Percentiles rank a stretch among this genome's conserved stretches.
phyloP scores from a whole-genome alignment of 2,329 filamentous ascomycete genomes.

The Fragosphaeria purpurea region DNA sequence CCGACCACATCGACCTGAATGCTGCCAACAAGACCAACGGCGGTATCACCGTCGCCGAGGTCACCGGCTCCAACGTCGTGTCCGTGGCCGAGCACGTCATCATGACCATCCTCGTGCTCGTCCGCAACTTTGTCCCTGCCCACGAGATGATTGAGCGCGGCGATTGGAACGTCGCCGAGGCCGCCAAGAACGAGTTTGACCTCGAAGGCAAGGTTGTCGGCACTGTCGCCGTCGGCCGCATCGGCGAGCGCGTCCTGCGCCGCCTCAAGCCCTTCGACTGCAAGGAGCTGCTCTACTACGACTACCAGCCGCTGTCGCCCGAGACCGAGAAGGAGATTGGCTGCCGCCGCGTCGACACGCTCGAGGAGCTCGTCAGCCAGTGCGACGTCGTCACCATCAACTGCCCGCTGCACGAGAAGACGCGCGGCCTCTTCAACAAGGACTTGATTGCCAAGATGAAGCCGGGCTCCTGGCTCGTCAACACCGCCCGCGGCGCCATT shows the following conservation, averaged over 20 bases:
- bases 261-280: constrained; percentile 96
- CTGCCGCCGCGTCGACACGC: constrained; percentile 73
- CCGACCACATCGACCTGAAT: constrained; percentile 94
- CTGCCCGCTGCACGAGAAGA: constrained; percentile 98
- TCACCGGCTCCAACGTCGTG: constrained; percentile 96
- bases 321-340: constrained; percentile 94
- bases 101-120: constrained; percentile 94
- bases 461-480: constrained; percentile 93
- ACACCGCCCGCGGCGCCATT: constrained; percentile 97
- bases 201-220: constrained; percentile 96
- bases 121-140: constrained; percentile 97
- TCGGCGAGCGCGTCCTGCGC: constrained; percentile 94
- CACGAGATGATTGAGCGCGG: constrained; percentile 86
- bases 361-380: constrained; percentile 90
- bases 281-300: constrained; percentile 98
- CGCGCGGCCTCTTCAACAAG: constrained; percentile 94
- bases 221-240: constrained; percentile 93
- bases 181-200: constrained; percentile 97
- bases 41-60: constrained; percentile 92
- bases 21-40: constrained; percentile 98
- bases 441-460: constrained; percentile 97
- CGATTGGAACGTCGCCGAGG: constrained; percentile 91
- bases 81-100: constrained; percentile 98
- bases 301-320: constrained; percentile 86
- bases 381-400: constrained; percentile 99